Base-by-base conservation (phyloP, 352 stramenopile genomes). In the Phytophthora nicotianae region DNA sequence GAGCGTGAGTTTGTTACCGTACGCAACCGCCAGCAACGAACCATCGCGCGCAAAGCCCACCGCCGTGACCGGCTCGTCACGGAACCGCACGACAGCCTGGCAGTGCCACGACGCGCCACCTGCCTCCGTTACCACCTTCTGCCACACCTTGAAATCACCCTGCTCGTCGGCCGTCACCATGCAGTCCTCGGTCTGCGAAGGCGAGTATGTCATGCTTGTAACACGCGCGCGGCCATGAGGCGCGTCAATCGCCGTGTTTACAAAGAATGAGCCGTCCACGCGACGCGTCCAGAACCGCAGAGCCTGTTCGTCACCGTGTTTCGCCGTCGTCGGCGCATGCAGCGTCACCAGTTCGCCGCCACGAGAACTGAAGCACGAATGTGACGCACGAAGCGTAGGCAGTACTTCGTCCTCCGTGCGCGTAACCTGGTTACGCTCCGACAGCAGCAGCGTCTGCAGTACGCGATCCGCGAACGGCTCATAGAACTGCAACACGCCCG, bases 141-240 rank as follows among this genome's bases (percentile, higher is more conserved):
- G 77, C 87, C 86, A 97, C 10, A 97, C 59, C 61, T 92, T 92
- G 60, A 96, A 95, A 37, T 91, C 84, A 8, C 87, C 83, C 7
- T 77, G 49, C 5, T 70, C 59, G 45, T 95, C 88, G 19, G 76
- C 79, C 21, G 83, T 93, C 38, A 89, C 84, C 1, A 90, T 79
- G 14, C 70, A 68, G 23, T 83, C 70, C 10, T 75, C 67, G 7
- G 72, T 62, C 16, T 37, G 17, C 13, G 71, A 77, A 19, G 72
- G 79, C 17, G 74, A 90, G 43, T 77, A 93, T 23, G 75, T 76
- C 32, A 91, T 58, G 24, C 61, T 76, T 19, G 84, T 90, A 24
- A 91, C 74, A 2, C 43, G 45, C 3, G 73, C 67, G 6, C 56
- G 67, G n/a, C 75, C 79, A 53, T 97, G 89, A 51, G 89, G 87